Evolutionary conservation across 83 land plant species (phyloP).

Genomic region (Diphasiastrum complanatum): DNA sequence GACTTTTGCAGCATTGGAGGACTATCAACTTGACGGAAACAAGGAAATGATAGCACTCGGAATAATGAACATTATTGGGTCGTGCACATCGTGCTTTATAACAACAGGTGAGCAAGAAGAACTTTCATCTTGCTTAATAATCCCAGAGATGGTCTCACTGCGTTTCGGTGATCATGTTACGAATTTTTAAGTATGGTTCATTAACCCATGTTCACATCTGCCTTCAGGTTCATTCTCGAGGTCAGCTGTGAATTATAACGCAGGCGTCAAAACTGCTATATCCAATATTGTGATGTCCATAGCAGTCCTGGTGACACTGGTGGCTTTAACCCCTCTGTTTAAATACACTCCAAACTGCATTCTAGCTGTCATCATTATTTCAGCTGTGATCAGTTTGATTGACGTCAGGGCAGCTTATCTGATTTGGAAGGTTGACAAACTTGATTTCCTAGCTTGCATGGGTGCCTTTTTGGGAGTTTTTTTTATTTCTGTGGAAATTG

Average conservation of each 20-base stretch:
- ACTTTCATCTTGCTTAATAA: neutral
- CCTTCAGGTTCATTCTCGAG: conserved; percentile 76
- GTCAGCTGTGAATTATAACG: conserved; percentile 70
- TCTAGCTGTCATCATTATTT: conserved; percentile 62
- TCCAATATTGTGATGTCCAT: conserved; percentile 72
- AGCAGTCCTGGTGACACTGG: conserved; percentile 54
- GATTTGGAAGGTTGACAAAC: conserved; percentile 72
- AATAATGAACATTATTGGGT: conserved; percentile 25
- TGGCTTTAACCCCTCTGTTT: conserved; percentile 61
- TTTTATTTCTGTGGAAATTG: conserved; percentile 63
- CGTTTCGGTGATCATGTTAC: neutral
- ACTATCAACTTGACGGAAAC: conserved; percentile 24
- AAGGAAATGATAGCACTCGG: conserved; percentile 28
- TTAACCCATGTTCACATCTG: neutral
- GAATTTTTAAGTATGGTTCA: neutral
- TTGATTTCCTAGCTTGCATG: conserved; percentile 55
- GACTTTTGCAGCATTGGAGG: conserved; percentile 28
- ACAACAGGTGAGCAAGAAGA: conserved; percentile 14
- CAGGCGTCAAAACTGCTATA: conserved; percentile 61
- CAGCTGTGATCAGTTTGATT: conserved; percentile 77
- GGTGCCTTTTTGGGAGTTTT: conserved; percentile 76
- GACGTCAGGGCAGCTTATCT: conserved; percentile 48
- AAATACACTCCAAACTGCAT: conserved; percentile 67
- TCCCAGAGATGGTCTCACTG: neutral
- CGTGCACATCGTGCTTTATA: conserved; percentile 32